phyloP scores from a whole-genome alignment of 106 monocot genomes.

The Ottelia alismoides region DNA sequence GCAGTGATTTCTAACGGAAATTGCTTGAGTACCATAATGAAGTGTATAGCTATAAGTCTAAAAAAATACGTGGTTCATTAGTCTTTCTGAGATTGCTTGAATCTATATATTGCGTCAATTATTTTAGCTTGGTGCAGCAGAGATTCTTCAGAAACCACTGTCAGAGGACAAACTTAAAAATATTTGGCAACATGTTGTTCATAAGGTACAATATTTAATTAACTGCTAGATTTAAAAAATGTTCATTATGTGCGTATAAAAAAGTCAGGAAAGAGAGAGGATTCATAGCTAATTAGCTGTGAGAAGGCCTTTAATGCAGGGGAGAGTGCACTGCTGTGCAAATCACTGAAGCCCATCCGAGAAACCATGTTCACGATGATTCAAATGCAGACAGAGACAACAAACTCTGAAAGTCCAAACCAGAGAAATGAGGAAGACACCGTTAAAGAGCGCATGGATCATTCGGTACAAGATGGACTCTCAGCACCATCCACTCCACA shows the following conservation, averaged over 20 bases:
- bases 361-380: slow-evolving; percentile 55
- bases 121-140: slow-evolving; percentile 69
- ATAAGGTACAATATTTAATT: too few species aligned
- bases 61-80: too few species aligned
- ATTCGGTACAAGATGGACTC: slow-evolving; percentile 16
- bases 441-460: too few species aligned
- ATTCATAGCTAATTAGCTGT: too few species aligned
- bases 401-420: slow-evolving; percentile 2
- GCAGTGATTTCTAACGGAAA: slow-evolving; percentile 55
- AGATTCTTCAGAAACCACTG: slow-evolving; percentile 76
- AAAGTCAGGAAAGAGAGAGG: too few species aligned
- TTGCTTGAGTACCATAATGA: slow-evolving; percentile 67
- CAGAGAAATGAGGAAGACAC: too few species aligned
- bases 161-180: slow-evolving; percentile 73
- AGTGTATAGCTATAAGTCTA: slow-evolving; percentile 73
- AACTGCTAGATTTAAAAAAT: too few species aligned
- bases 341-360: slow-evolving; percentile 58
- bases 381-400: slow-evolving; percentile 17
- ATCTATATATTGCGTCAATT: too few species aligned
- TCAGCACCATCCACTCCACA: slow-evolving; percentile 54
- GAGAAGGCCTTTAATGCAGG: slow-evolving; percentile 78
- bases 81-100: too few species aligned
- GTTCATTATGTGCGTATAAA: too few species aligned
- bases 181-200: slow-evolving; percentile 90
- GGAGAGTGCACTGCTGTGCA: slow-evolving; percentile 19